Conservation (phyloP, 2,329 filamentous ascomycete species). For the Trichoderma semiorbis region DNA sequence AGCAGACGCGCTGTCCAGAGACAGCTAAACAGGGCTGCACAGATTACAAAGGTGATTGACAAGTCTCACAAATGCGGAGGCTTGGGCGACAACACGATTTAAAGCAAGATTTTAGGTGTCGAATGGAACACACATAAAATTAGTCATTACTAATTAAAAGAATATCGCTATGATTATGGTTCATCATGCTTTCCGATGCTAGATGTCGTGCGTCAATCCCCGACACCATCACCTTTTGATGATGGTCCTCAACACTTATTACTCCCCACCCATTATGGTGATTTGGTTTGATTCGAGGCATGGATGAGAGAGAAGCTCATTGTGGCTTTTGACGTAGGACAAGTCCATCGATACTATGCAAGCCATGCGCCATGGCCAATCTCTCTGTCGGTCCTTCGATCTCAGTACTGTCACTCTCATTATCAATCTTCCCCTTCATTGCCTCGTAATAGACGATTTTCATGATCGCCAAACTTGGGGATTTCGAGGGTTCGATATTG, state of each 20-base stretch:
- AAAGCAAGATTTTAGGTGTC: background rate
- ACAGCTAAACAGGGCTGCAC: conserved; percentile 27
- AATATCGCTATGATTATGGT: background rate
- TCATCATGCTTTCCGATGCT: background rate
- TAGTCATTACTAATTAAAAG: conserved; percentile 3
- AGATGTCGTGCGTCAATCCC: background rate
- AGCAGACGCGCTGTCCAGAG: conserved; percentile 26
- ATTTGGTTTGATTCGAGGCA: background rate
- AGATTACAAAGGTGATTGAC: conserved; percentile 25
- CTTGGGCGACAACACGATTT: conserved; percentile 21
- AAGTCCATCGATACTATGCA: background rate
- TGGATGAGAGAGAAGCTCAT: no score
- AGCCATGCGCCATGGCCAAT: background rate
- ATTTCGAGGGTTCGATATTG: conserved; percentile 32
- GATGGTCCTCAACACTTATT: background rate
- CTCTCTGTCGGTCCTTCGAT: background rate
- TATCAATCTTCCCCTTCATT: background rate
- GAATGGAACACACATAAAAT: background rate
- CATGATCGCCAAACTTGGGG: conserved; percentile 15
- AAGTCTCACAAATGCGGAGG: conserved; percentile 30
- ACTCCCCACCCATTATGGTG: background rate
- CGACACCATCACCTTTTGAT: background rate
- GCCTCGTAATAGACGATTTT: background rate
- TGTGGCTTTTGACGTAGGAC: background rate
- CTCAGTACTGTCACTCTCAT: background rate